Evolutionary conservation across 306 rosid species (phyloP).

Genomic region (Prunus kanzakura): DNA sequence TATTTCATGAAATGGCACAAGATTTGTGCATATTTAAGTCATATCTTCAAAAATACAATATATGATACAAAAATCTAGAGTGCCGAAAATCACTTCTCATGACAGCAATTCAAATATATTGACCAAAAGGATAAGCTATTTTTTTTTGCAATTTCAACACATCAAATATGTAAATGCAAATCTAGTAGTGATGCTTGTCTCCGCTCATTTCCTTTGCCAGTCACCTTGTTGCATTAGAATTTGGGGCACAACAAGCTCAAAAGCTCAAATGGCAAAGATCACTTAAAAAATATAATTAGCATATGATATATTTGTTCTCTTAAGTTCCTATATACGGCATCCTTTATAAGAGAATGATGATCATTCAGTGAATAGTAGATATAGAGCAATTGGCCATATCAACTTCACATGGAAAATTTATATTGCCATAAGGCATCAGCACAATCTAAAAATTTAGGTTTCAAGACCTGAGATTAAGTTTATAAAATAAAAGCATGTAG

Average conservation of each 20-base stretch:
- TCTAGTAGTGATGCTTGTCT: neutral
- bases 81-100: neutral
- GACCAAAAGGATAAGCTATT: neutral
- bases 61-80: neutral
- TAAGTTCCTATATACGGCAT: neutral
- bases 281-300: neutral
- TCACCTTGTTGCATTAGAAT: neutral
- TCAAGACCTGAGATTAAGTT: conserved; percentile 8
- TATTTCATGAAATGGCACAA: conserved; percentile 23
- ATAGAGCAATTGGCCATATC: neutral
- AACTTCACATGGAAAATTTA: neutral
- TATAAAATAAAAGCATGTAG: conserved; percentile 9
- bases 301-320: neutral
- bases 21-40: conserved; percentile 4
- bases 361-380: neutral
- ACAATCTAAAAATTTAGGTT: neutral
- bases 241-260: neutral
- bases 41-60: neutral
- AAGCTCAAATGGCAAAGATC: neutral
- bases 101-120: neutral
- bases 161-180: neutral
- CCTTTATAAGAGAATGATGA: neutral
- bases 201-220: neutral
- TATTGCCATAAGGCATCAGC: neutral
- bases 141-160: neutral